Percentiles rank a stretch among this genome's conserved stretches.
phyloP scores from a whole-genome alignment of 2,329 filamentous ascomycete species.

The Colletotrichum chlorophyti region DNA sequence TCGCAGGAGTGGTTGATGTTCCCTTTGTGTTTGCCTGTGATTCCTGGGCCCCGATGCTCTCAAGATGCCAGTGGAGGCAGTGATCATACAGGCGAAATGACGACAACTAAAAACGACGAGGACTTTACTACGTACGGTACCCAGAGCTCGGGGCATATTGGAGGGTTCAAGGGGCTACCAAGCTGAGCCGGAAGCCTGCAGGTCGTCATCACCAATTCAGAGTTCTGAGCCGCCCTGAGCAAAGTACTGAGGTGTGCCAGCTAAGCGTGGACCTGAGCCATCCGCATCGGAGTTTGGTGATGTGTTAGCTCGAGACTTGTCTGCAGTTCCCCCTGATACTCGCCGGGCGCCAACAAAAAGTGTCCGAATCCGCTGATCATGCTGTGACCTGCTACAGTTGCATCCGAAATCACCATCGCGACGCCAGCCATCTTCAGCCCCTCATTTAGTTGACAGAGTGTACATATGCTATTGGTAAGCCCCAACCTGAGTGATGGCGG shows the following conservation, averaged over 20 bases:
- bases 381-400: not conserved
- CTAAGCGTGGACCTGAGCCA: constrained; percentile 11
- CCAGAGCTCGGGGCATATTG: not conserved
- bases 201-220: constrained; percentile 18
- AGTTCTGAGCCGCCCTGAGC: constrained; percentile 20
- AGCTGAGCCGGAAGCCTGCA: constrained; percentile 12
- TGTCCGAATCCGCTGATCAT: constrained; percentile 6
- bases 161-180: constrained; percentile 17
- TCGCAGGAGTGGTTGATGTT: not conserved
- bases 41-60: not conserved
- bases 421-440: not conserved
- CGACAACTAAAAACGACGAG: constrained; percentile 1
- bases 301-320: constrained; percentile 13
- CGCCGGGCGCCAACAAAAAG: too few relatives aligned
- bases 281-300: not conserved
- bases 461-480: too few relatives aligned
- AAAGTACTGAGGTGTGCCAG: constrained; percentile 16
- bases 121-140: not conserved
- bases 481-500: not conserved
- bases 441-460: not conserved
- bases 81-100: not conserved
- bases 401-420: not conserved
- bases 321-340: constrained; percentile 17
- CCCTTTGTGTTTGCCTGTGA: not conserved
- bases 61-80: constrained; percentile 1